Evolutionary conservation across 2,329 filamentous ascomycete species (phyloP), one percentile per base, ranked within the genome.

Genomic region (Penicillium sp.): DNA sequence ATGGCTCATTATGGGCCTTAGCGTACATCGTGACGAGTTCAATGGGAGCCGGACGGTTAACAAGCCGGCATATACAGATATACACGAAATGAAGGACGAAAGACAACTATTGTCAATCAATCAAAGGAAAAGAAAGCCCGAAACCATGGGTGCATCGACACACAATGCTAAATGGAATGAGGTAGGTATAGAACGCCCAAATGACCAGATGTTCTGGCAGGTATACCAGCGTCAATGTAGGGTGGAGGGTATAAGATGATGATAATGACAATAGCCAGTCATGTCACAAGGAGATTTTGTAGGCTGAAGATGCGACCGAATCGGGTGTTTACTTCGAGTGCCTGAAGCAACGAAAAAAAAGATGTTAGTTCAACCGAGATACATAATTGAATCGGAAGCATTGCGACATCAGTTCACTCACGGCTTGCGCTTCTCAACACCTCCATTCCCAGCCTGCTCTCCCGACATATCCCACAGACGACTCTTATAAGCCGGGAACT

Each of bases 401-500:
- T 15, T 4, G 5, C 5, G 5, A 35, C n/a, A 6, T 31, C 31
- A 28, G 4, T 35, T 10, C 17, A 67, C 67, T 43, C 61, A 71
- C 67, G 60, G 56, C 63, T 68, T 73, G 53, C 66, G 69, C 66
- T 71, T 69, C 57, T 69, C 66, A 22, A 57, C 70, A 20, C 63
- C 60, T 34, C 60, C 58, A 31, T 61, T 59, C 17, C 64, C 60
- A 3, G 34, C 12, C 22, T 35, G 20, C 2, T 63, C 20, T 5
- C 71, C 68, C 11, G 64, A 58, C 71, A 72, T 74, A 70, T 74
- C 65, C 76, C 79, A 81, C 17, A 81, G 64, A 5, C 76, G 73
- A 62, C 76, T 79, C 65, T 80, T 79, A 61, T 80, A 80, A 7
- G 72, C 77, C 10, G 79, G 79, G 68, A 78, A 81, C 11, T 74